phyloP scores from a whole-genome alignment of 2,329 filamentous ascomycete species.

The Cyphellophora attinorum region DNA sequence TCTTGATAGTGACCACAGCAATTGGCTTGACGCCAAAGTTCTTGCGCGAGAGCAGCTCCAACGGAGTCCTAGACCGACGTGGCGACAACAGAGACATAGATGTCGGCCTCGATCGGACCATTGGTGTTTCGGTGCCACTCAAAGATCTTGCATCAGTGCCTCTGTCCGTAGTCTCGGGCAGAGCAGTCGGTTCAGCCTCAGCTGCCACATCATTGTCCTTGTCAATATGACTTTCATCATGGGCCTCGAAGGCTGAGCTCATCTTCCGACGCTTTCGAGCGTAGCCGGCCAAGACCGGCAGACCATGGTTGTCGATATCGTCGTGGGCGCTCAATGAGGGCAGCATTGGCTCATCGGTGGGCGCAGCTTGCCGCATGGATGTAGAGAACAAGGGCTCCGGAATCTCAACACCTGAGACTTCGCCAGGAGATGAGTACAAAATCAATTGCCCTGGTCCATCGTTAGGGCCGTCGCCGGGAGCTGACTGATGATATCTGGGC shows the following conservation, averaged over 20 bases:
- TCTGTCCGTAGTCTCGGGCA: not conserved
- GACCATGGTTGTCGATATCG: too few relatives aligned
- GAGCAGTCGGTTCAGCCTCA: too few relatives aligned
- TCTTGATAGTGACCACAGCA: conserved; percentile 15
- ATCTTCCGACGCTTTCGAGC: not conserved
- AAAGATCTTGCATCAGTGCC: not conserved
- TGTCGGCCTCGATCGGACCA: not conserved
- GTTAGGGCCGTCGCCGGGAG: not conserved
- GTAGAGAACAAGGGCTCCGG: not conserved
- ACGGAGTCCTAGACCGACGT: conserved; percentile 2
- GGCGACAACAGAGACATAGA: not conserved
- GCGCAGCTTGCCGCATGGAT: not conserved
- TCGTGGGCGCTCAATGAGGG: not conserved
- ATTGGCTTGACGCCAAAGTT: conserved; percentile 12
- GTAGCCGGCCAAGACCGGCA: not conserved
- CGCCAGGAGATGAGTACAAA: not conserved
- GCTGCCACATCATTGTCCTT: too few relatives aligned
- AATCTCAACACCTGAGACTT: not conserved
- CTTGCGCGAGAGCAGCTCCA: conserved; percentile 15
- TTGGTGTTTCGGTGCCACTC: not conserved
- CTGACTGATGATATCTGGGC: not conserved
- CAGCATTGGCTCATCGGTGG: not conserved
- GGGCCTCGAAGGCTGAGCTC: not conserved
- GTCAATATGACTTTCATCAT: too few relatives aligned
- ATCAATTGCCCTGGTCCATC: not conserved